Percentiles rank a stretch among this genome's conserved stretches.
Evolutionary conservation across 2,329 filamentous ascomycete species (phyloP).

Genomic region (Aspergillus pseudoglaucus): DNA sequence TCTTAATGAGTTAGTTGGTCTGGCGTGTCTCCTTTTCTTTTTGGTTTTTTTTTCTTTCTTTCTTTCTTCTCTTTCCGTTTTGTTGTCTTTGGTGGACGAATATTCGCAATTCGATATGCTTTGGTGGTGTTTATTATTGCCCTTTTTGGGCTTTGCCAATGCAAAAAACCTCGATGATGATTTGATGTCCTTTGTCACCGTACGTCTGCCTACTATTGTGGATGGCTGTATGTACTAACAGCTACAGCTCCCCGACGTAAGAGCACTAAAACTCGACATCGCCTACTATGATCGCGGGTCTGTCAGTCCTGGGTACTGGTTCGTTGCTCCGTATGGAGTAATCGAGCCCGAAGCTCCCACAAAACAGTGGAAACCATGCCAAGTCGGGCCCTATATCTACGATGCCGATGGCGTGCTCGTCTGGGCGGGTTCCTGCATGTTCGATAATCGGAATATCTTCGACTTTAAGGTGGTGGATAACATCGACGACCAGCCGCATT

Average conservation of each 20-base stretch:
- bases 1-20: too few species aligned
- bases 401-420: constrained; percentile 45
- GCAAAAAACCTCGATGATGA: constrained; percentile 14
- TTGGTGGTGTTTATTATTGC: constrained; percentile 18
- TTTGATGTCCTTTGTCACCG: constrained; percentile 30
- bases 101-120: constrained; percentile 15
- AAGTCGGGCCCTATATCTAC: constrained; percentile 45
- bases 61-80: too few species aligned
- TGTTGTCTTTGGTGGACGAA: background rate
- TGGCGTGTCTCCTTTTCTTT: background rate
- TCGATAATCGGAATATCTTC: constrained; percentile 43
- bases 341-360: constrained; percentile 18
- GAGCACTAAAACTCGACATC: constrained; percentile 21
- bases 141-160: constrained; percentile 10
- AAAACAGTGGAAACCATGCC: constrained; percentile 32
- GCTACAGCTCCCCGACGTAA: constrained; percentile 18
- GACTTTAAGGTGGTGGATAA: constrained; percentile 40
- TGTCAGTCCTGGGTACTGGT: constrained; percentile 42
- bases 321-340: constrained; percentile 40
- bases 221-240: background rate
- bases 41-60: constrained; percentile 3
- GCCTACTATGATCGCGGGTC: constrained; percentile 19
- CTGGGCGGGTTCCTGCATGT: constrained; percentile 43
- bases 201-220: constrained; percentile 3
- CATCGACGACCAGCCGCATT: constrained; percentile 39